These are phyloP conservation scores for Punica granatum DNA, from an alignment of 345 rosid species.

Conservation along the genomic window DNA sequence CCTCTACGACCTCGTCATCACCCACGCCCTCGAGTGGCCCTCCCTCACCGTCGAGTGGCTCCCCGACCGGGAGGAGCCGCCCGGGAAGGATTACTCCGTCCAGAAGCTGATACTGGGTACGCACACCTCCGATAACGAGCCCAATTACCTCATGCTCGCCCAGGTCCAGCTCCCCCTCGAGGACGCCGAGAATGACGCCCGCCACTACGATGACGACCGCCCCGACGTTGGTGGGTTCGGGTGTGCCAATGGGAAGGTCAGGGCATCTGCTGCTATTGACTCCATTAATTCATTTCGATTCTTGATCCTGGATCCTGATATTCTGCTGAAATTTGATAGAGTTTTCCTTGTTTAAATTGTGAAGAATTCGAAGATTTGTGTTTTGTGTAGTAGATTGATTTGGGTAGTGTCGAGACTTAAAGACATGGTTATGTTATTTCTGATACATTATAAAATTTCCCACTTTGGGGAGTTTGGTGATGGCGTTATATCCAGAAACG, in stretches of 20 bases:
- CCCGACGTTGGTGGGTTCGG: conserved; percentile 80
- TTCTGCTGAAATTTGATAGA: neutral
- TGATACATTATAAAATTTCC: neutral
- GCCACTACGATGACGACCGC: conserved; percentile 89
- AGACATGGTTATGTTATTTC: neutral
- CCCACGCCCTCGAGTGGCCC: conserved; percentile 99
- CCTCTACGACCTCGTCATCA: conserved; percentile 89
- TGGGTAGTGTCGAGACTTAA: neutral
- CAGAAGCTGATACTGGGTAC: conserved; percentile 98
- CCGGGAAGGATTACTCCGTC: conserved; percentile 85
- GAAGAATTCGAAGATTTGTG: neutral
- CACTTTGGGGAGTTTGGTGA: neutral
- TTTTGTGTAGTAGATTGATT: neutral
- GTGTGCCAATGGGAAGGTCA: conserved; percentile 81
- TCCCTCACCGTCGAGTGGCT: conserved; percentile 97
- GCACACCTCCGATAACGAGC: conserved; percentile 96
- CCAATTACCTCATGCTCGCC: conserved; percentile 91
- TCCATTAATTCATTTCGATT: neutral
- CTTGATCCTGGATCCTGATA: neutral
- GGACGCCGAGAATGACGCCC: conserved; percentile 84
- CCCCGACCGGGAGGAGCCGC: conserved; percentile 92
- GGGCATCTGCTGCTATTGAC: neutral
- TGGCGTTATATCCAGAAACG: neutral
- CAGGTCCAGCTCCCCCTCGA: conserved; percentile 96
- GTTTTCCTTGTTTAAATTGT: neutral